Conservation (phyloP, 2,329 filamentous ascomycete species). For the Ophiognomonia clavigignenti-juglandacearum region DNA sequence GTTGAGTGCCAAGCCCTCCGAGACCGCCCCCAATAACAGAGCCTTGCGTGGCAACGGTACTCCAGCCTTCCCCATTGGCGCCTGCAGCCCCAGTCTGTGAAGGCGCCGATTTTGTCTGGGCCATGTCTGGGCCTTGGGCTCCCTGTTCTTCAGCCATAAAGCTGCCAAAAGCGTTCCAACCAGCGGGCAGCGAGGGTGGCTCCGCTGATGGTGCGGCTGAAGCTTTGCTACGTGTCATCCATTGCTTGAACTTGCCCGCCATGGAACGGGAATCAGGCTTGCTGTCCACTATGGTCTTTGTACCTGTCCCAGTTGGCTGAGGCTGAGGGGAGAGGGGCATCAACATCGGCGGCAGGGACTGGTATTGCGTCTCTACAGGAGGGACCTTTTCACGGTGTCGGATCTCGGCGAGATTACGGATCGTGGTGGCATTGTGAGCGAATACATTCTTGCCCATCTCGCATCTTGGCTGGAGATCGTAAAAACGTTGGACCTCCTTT, state of each 20-base stretch:
- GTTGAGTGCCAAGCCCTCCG: not conserved
- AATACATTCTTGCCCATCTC: conserved; percentile 3
- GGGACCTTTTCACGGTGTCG: conserved; percentile 6
- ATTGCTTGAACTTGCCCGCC: not conserved
- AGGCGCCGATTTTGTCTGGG: not conserved
- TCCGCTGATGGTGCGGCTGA: not conserved
- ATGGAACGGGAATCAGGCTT: not conserved
- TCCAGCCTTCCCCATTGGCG: not conserved
- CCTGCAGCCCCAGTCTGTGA: too few relatives aligned
- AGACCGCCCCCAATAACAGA: too few relatives aligned
- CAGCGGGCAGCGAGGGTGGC: not conserved
- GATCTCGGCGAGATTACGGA: conserved; percentile 14
- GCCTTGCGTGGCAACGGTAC: not conserved
- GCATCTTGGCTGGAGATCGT: not conserved
- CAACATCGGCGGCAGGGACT: not conserved
- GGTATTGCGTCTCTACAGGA: not conserved
- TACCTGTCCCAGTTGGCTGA: not conserved
- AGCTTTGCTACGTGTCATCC: not conserved
- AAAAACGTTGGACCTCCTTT: conserved; percentile 7
- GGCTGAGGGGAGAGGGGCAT: conserved; percentile 4
- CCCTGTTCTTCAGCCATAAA: not conserved
- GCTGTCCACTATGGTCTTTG: not conserved
- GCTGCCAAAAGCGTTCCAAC: not conserved
- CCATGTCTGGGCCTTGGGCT: not conserved
- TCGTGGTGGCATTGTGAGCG: conserved; percentile 8